Base-by-base conservation (phyloP, 2,329 filamentous ascomycete genomes). In the Colletotrichum melonis region DNA sequence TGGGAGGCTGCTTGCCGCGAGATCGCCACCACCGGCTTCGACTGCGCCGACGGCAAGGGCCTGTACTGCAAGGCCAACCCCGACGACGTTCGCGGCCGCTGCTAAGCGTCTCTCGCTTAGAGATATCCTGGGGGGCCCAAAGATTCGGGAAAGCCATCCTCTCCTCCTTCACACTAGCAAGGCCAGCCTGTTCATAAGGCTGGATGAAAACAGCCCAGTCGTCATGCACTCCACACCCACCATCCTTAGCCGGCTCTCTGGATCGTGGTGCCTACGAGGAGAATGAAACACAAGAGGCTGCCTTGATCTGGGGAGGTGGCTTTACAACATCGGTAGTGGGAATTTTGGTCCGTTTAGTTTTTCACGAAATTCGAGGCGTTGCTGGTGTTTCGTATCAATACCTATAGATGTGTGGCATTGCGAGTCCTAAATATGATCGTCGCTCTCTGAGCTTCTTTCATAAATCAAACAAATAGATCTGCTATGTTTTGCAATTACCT, bases 11-110 rank as follows among this genome's bases (percentile, higher is more conserved):
- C 72, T 8, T 77, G 76, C 76, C 66, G 76, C 58, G 66, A 60
- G 19, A 19, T 74, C 14, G 76, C 76, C 24, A 68, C 2, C 24
- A n/a, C 38, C 32, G 76, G 76, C n/a, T 77, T 75, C 63, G 35
- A 26, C 11, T 77, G 76, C 49, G 67, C 72, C n/a, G 75, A 77
- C 56, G 76, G 76, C 64, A 38, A 77, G 69, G 76, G 76, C 57
- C 63, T 72, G 38, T 73, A 62, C 22, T 77, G 76, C 73, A 75
- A 72, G 55, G 76, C 76, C 14, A 28, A 56, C 7, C 2, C 69
- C 24, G 54, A 65, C 14, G 28, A 30, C 8, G 73, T 77, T 30
- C 63, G 49, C 46, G 76, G 76, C 52, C 28, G 65, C 42, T 75
- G 73, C 71, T 75, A 60, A 70, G 69, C 69, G 46, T 38, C 62